Evolutionary conservation across 179 eudicot species (phyloP), one percentile per base, ranked within the genome.

Genomic region (Silene noctiflora): DNA sequence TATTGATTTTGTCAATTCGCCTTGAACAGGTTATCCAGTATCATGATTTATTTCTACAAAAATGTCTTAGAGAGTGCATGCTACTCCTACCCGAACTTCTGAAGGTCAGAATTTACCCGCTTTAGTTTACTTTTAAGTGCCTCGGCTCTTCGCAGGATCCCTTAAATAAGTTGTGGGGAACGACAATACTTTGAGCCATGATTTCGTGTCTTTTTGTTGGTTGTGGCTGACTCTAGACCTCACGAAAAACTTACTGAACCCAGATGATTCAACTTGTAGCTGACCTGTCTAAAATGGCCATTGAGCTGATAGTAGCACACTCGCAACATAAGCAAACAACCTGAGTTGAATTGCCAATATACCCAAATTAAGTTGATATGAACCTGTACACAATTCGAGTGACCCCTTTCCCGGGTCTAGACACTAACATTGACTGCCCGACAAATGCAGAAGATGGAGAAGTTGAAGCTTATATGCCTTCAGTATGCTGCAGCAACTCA

Each of bases 21-120:
- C 65, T 2, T 64, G 68, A 81, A 72, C 86, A 95, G 98, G 98
- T 95, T 77, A 89, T 95, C 76, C 93, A 91, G 63, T 87, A 87
- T 79, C 99, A 95, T 77, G 97, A 95, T 77, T 76, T 87, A 78
- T 95, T 95, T 80, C 96, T 95, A 27, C 88, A 93, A 72, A 95
- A 95, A 83, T 93, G 99, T 77, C 83, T 93, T 74, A 88, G 93
- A 84, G 99, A 95, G 80, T 95, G 99, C 81, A 88, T 93, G 87
- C 91, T 95, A 66, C 99, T 95, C 82, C 82, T 94, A 61, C 99
- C 99, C 25, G 92, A 83, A 79, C 95, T 93, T 78, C 81, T 93
- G 58, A 93, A 87, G 97, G 97, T 95, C 62, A 75, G 17, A 19
- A 64, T 80, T 67, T 69, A 14, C 24, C 72, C 67, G 46, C 60